Percentiles rank a stretch among this genome's conserved stretches.
Conservation (phyloP, 1,139 yeast genomes). For the Sugiyamaella castrensis region DNA sequence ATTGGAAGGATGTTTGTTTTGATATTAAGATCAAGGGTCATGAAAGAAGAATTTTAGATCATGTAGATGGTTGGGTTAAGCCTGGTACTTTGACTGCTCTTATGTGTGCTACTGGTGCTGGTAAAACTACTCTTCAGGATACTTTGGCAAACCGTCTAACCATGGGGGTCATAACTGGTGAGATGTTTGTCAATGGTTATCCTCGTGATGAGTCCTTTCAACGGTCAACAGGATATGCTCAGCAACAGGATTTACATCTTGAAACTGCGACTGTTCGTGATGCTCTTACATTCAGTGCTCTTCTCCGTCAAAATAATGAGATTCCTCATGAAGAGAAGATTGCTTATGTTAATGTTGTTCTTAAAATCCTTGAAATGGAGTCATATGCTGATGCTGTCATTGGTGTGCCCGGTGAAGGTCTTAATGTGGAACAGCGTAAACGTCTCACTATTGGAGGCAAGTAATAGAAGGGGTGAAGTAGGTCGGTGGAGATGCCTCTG, state of each 20-base stretch:
- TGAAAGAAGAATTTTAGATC: slow-evolving; percentile 58
- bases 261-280: slow-evolving; percentile 77
- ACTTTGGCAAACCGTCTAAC: slow-evolving; percentile 76
- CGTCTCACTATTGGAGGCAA: slow-evolving; percentile 80
- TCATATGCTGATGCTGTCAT: slow-evolving; percentile 76
- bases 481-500: too few relatives aligned
- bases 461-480: too few relatives aligned
- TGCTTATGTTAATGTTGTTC: slow-evolving; percentile 68
- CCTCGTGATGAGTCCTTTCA: slow-evolving; percentile 71
- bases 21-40: slow-evolving; percentile 62
- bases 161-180: slow-evolving; percentile 74
- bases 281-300: slow-evolving; percentile 68
- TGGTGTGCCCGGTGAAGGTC: slow-evolving; percentile 71
- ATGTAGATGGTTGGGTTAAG: slow-evolving; percentile 81
- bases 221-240: slow-evolving; percentile 79
- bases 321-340: slow-evolving; percentile 59
- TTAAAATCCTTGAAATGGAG: slow-evolving; percentile 67
- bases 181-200: slow-evolving; percentile 69
- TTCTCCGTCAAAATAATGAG: slow-evolving; percentile 62
- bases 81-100: slow-evolving; percentile 74
- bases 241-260: slow-evolving; percentile 77
- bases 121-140: slow-evolving; percentile 74
- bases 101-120: slow-evolving; percentile 90
- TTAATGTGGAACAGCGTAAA: slow-evolving; percentile 84
- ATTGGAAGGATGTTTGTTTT: slow-evolving; percentile 76